Evolutionary conservation across 2,329 filamentous ascomycete species (phyloP), one percentile per base, ranked within the genome.

Genomic region (Alternaria incomplexa): DNA sequence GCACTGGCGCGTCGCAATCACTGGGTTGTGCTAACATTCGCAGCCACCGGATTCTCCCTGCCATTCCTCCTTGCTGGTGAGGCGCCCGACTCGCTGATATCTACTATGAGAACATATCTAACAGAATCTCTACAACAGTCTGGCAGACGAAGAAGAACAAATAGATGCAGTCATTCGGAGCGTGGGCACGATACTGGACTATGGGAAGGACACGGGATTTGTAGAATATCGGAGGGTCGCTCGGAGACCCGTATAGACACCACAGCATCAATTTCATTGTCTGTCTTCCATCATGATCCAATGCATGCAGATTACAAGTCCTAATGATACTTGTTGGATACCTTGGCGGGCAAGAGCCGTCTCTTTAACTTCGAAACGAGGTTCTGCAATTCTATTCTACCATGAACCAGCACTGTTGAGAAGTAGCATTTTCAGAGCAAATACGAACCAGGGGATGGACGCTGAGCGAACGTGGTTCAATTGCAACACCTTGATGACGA

Each of bases 101-200:
- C 26, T 44, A n/a, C 3, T 22, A 10, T 47, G 56, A 43, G 53
- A 17, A 15, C 6, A 28, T 40, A 51, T 56, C 77, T 79, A 68
- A 80, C 69, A 23, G 22, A 22, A 7, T 17, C 57, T 2, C 3
- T 43, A 11, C 23, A 47, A 74, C 77, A 90, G 88, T 89, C 78
- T 90, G 88, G 88, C 88, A 90, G 83, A 88, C 85, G 66, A 85
- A 88, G 81, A 90, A 90, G 85, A 88, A 87, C 82, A 74, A 80
- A 73, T 78, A 75, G 63, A 71, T 60, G 67, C 63, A 54, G 51
- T 63, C 45, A 30, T n/a, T 22, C 52, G 52, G 30, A 51, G 57
- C 62, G 47, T 68, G 59, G 66, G 56, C 30, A 65, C 61, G 64
- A 61, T 56, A 62, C 64, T 70, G 55, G 67, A 64, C 57, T 55